phyloP scores from a whole-genome alignment of 2,329 filamentous ascomycete genomes.

The Penicillium rolfsii region DNA sequence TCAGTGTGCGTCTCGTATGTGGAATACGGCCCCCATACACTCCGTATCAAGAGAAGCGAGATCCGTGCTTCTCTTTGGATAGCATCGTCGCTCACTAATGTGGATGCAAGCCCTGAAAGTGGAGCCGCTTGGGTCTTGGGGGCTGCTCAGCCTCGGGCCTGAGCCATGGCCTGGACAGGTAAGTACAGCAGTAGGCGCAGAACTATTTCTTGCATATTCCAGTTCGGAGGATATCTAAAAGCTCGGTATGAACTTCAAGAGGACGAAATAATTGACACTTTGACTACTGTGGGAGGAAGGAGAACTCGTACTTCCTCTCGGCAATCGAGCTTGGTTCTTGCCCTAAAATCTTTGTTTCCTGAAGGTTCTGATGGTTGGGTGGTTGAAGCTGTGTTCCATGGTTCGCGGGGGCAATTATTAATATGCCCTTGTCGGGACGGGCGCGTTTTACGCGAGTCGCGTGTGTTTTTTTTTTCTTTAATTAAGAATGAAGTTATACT shows the following conservation, averaged over 20 bases:
- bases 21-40: conserved; percentile 9
- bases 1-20: conserved; percentile 4
- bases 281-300: neutral
- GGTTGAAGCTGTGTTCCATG: conserved; percentile 21
- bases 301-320: neutral
- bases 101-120: conserved; percentile 35
- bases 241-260: neutral
- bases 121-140: conserved; percentile 21
- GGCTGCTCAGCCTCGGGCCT: conserved; percentile 23
- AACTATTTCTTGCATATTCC: neutral
- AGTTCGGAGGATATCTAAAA: neutral
- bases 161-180: conserved; percentile 10
- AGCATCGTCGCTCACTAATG: conserved; percentile 24
- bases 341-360: neutral
- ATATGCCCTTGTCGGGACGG: conserved; percentile 17
- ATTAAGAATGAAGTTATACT: neutral
- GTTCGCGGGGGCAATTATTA: conserved; percentile 20
- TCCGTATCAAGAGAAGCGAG: conserved; percentile 26
- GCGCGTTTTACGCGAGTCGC: conserved; percentile 7
- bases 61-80: conserved; percentile 28
- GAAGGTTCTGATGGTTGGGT: conserved; percentile 7
- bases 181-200: no score
- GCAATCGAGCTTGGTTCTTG: neutral
- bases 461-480: neutral
- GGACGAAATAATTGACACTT: no score